A percentile compares a stretch with the other conserved stretches of the same genome.
These are phyloP conservation scores for Staphylotrichum tortipilum DNA, from an alignment of 495 filamentous ascomycete genomes.

Conservation along the genomic window DNA sequence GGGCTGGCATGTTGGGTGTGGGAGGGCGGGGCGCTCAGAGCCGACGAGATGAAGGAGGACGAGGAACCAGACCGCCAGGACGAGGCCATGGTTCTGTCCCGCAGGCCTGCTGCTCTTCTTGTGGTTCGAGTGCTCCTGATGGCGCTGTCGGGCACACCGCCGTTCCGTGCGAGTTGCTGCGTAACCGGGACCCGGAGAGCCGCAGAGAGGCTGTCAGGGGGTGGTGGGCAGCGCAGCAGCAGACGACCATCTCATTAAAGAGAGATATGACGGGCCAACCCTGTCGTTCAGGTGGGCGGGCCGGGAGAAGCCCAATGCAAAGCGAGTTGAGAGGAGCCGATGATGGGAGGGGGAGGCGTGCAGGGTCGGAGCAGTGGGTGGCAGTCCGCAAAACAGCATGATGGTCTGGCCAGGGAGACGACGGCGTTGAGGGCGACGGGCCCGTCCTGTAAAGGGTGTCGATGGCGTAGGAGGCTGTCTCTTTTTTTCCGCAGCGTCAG, in stretches of 20 bases:
- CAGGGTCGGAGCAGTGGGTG: not conserved
- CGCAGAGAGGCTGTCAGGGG: conserved; percentile 3
- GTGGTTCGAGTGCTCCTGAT: not conserved
- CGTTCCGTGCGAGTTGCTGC: not conserved
- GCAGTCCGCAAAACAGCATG: conserved; percentile 1
- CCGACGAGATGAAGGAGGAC: conserved; percentile 30
- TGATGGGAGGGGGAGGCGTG: not conserved
- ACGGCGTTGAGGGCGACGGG: not conserved
- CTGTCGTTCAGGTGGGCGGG: not conserved
- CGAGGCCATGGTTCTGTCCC: conserved; percentile 19
- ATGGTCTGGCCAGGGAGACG: not conserved
- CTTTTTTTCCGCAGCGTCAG: not conserved
- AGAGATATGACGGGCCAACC: conserved; percentile 1
- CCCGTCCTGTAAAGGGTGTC: not conserved
- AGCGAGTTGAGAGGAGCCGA: not conserved
- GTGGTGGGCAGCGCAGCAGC: not conserved
- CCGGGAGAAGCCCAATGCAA: not conserved
- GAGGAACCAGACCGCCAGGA: conserved; percentile 27
- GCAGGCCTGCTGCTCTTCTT: not conserved
- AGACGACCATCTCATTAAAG: conserved; percentile 2
- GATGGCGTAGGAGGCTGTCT: conserved; percentile 12
- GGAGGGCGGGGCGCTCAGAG: conserved; percentile 20
- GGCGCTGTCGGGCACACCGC: conserved; percentile 3
- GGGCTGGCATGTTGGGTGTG: conserved; percentile 23
- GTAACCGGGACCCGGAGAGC: conserved; percentile 2